Evolutionary conservation across 2,329 filamentous ascomycete genomes (phyloP).

Genomic region (Rhynchosporium secalis): DNA sequence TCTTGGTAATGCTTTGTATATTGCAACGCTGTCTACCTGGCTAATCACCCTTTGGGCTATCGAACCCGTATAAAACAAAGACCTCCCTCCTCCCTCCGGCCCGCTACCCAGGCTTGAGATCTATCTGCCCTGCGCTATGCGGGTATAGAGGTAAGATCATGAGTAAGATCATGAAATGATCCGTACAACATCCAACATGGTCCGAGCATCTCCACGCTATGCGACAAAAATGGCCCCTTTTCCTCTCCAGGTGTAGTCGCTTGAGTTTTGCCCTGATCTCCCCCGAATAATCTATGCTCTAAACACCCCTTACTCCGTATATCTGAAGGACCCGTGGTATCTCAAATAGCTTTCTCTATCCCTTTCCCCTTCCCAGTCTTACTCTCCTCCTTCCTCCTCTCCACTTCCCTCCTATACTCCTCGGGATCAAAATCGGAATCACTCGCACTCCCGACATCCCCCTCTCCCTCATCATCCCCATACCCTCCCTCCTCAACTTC

Average conservation of each 20-base stretch:
- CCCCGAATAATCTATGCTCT: not conserved
- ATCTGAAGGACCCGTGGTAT: not conserved
- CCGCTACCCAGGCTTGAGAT: not conserved
- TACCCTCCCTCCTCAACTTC: conserved; percentile 26
- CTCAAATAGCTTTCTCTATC: conserved; percentile 3
- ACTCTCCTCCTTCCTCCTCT: conserved; percentile 46
- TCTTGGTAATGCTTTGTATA: no score
- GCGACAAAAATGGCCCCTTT: no score
- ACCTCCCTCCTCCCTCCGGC: not conserved
- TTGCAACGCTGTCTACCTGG: not conserved
- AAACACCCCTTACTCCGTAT: not conserved
- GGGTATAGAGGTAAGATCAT: not conserved
- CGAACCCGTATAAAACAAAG: not conserved
- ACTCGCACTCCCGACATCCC: conserved; percentile 62
- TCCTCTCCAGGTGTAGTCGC: no score
- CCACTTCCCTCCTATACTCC: conserved; percentile 60
- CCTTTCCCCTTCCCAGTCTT: conserved; percentile 35
- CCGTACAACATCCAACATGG: conserved; percentile 4
- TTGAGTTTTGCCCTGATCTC: not conserved
- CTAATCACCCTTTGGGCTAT: no score
- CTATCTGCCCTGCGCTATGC: not conserved
- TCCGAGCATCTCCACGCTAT: not conserved
- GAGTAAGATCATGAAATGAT: not conserved
- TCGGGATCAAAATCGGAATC: conserved; percentile 56
- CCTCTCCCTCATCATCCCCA: conserved; percentile 47